These are phyloP conservation scores for Yamadazyma trypodendri DNA, from an alignment of 1,139 yeast genomes.

Conservation along the genomic window DNA sequence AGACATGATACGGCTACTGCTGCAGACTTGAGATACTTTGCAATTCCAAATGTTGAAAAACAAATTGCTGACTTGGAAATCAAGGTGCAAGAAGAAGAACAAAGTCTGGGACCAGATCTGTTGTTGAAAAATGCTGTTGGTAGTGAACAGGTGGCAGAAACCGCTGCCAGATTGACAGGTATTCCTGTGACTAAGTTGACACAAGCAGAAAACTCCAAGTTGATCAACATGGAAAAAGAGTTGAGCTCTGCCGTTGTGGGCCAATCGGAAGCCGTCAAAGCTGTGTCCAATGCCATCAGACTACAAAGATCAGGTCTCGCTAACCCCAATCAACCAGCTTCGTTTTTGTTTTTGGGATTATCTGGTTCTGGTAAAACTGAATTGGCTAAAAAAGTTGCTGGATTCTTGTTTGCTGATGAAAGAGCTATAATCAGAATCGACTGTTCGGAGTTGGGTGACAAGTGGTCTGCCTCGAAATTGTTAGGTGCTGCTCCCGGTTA, in stretches of 20 bases:
- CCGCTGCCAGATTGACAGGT: conserved; percentile 96
- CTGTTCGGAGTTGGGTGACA: conserved; percentile 94
- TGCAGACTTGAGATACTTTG: conserved; percentile 94
- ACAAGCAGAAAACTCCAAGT: conserved; percentile 91
- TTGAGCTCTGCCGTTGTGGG: conserved; percentile 87
- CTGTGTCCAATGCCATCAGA: conserved; percentile 93
- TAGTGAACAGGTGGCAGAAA: conserved; percentile 90
- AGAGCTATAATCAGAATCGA: conserved; percentile 96
- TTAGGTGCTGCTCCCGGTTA: conserved; percentile 99
- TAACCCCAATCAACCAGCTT: conserved; percentile 94
- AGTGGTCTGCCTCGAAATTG: conserved; percentile 91
- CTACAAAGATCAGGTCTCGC: conserved; percentile 93
- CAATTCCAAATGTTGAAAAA: conserved; percentile 86
- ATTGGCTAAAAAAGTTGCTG: conserved; percentile 93
- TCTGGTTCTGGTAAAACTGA: conserved; percentile 99
- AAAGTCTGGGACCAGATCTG: conserved; percentile 54
- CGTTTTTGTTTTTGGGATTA: conserved; percentile 90
- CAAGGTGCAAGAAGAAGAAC: conserved; percentile 72
- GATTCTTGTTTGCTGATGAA: conserved; percentile 92
- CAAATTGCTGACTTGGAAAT: conserved; percentile 74
- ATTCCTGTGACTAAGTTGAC: conserved; percentile 97
- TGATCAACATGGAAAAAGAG: conserved; percentile 91
- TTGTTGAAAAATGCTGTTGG: conserved; percentile 88
- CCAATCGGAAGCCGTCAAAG: conserved; percentile 92
- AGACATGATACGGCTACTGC: conserved; percentile 92